Percentiles rank a stretch among this genome's conserved stretches.
Evolutionary conservation across 306 rosid species (phyloP).

Genomic region (Corylus heterophylla): DNA sequence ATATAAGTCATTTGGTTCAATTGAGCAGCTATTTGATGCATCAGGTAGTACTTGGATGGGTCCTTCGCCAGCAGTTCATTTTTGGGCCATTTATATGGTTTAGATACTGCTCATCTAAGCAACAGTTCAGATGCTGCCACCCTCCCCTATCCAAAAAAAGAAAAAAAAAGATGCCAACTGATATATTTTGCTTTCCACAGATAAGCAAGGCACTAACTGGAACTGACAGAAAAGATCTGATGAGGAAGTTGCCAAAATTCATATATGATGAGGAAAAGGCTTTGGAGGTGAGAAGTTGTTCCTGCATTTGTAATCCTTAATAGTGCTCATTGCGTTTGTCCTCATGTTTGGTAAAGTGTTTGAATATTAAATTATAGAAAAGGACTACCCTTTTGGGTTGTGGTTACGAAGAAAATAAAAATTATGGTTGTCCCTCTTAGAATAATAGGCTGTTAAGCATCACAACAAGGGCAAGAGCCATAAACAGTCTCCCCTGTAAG

Average conservation of each 20-base stretch:
- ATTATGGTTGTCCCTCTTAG: not conserved
- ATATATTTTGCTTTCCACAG: conserved; percentile 25
- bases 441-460: not conserved
- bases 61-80: not conserved
- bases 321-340: conserved; percentile 8
- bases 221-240: conserved; percentile 54
- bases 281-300: conserved; percentile 51
- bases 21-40: not conserved
- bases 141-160: not conserved
- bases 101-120: not conserved
- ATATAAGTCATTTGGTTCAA: not conserved
- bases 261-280: conserved; percentile 68
- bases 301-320: conserved; percentile 21
- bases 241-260: conserved; percentile 70
- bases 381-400: not conserved
- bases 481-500: no score
- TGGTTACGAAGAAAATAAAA: not conserved
- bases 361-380: not conserved
- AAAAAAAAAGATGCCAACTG: not conserved
- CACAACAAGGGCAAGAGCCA: not conserved
- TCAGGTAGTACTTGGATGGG: not conserved
- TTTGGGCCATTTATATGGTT: not conserved
- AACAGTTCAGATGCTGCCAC: not conserved
- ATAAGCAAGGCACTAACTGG: conserved; percentile 58
- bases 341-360: conserved; percentile 7